A percentile compares a stretch with the other conserved stretches of the same genome.
phyloP scores from a whole-genome alignment of 2,329 filamentous ascomycete species.

The Cercospora brassicicola region DNA sequence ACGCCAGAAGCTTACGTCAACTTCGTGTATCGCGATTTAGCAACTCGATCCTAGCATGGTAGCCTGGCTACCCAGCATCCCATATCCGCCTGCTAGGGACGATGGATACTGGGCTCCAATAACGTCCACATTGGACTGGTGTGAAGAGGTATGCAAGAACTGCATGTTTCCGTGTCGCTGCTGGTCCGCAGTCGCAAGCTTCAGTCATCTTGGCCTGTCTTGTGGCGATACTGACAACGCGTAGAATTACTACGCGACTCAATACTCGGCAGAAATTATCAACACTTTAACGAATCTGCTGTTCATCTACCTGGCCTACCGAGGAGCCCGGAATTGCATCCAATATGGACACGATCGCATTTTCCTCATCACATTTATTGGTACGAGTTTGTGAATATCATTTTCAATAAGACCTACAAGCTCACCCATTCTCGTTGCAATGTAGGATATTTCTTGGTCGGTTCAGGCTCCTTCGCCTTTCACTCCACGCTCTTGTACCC shows the following conservation, averaged over 20 bases:
- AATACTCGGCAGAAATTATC: slow-evolving; percentile 74
- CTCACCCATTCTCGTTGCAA: background rate
- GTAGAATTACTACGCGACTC: slow-evolving; percentile 73
- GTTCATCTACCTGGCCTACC: slow-evolving; percentile 75
- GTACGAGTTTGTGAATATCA: background rate
- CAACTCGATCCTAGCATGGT: slow-evolving; percentile 39
- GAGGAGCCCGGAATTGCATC: slow-evolving; percentile 72
- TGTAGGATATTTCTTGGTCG: slow-evolving; percentile 58
- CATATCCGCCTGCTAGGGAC: slow-evolving; percentile 34
- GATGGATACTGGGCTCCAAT: slow-evolving; percentile 62
- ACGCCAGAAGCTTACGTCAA: background rate
- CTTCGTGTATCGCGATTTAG: background rate
- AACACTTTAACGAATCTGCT: slow-evolving; percentile 79
- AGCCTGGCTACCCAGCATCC: slow-evolving; percentile 34
- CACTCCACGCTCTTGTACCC: slow-evolving; percentile 64
- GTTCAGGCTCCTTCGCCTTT: slow-evolving; percentile 63
- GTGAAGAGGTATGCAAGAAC: slow-evolving; percentile 63
- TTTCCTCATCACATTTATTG: slow-evolving; percentile 67
- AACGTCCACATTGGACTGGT: slow-evolving; percentile 75
- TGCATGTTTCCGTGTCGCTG: background rate
- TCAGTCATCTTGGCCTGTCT: background rate
- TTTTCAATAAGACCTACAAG: too few species aligned
- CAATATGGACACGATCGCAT: slow-evolving; percentile 70
- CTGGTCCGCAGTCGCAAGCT: background rate
- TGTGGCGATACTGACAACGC: background rate